Conservation (phyloP, 2,329 filamentous ascomycete genomes). For the Venturia oleaginea region DNA sequence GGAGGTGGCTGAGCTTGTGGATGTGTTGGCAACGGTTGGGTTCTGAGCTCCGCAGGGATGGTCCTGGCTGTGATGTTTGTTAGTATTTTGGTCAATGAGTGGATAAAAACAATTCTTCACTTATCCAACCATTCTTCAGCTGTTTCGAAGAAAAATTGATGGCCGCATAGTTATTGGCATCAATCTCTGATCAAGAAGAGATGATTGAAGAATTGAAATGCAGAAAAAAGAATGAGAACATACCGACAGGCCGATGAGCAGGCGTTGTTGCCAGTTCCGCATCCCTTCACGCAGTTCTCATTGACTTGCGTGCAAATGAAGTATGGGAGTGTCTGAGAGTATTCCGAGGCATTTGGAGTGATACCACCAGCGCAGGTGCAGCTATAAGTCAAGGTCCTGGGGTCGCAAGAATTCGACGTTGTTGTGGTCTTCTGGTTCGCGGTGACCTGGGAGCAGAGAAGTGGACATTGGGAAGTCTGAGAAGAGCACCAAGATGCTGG, state of each 20-base stretch:
- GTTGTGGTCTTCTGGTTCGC: conserved; percentile 36
- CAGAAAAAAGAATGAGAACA: not conserved
- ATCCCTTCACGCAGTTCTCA: conserved; percentile 55
- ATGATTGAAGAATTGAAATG: not conserved
- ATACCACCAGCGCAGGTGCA: conserved; percentile 62
- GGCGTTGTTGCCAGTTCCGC: conserved; percentile 42
- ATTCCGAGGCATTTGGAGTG: conserved; percentile 65
- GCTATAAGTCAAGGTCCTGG: conserved; percentile 53
- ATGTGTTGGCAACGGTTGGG: conserved; percentile 52
- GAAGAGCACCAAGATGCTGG: conserved; percentile 56
- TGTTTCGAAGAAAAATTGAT: not conserved
- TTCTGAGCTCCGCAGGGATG: conserved; percentile 64
- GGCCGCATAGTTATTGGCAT: not conserved
- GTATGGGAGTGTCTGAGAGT: conserved; percentile 69
- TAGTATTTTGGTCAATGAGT: not conserved
- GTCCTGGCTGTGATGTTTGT: conserved; percentile 33
- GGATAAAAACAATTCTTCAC: not conserved
- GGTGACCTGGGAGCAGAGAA: conserved; percentile 59
- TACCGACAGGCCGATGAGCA: conserved; percentile 53
- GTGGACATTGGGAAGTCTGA: conserved; percentile 56
- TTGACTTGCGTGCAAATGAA: conserved; percentile 66
- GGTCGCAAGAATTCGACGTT: conserved; percentile 56
- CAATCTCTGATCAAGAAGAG: not conserved
- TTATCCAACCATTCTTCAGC: not conserved
- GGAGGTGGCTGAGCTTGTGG: conserved; percentile 38